Evolutionary conservation across 495 filamentous ascomycete genomes (phyloP).

Genomic region (Pseudomonodictys pantanalensis): DNA sequence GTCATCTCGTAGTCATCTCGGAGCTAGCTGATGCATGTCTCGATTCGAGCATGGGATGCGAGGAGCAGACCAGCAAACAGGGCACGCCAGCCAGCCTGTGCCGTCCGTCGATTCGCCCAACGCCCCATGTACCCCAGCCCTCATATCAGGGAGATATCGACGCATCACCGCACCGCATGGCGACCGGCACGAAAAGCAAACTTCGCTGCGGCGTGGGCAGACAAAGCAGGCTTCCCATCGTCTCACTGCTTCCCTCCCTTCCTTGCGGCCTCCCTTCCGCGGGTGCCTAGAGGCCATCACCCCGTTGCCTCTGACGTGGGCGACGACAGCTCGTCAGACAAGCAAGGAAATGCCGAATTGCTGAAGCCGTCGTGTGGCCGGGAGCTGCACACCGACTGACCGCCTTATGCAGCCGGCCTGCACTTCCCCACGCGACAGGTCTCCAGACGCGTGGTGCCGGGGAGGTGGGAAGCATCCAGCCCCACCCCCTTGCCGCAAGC

Average conservation of each 20-base stretch:
- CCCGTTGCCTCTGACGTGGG: constrained; percentile 8
- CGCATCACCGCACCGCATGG: no score
- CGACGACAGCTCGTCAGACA: neutral
- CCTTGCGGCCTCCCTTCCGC: neutral
- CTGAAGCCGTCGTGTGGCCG: neutral
- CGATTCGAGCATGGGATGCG: no score
- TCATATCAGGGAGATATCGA: no score
- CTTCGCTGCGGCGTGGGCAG: constrained; percentile 21
- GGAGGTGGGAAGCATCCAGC: constrained; percentile 16
- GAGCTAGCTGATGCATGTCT: no score
- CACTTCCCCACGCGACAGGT: constrained; percentile 29
- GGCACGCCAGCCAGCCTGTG: no score
- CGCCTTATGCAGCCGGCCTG: constrained; percentile 27
- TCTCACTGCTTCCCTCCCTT: neutral
- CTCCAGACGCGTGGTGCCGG: constrained; percentile 26
- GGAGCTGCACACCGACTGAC: constrained; percentile 4
- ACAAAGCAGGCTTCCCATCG: neutral
- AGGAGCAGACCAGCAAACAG: no score
- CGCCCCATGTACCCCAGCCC: no score
- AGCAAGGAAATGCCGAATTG: constrained; percentile 4
- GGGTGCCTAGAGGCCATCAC: no score
- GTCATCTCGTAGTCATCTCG: constrained; percentile 1
- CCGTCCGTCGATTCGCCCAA: no score
- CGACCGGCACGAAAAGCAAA: no score
- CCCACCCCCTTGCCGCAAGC: constrained; percentile 11